Evolutionary conservation across 2,329 filamentous ascomycete species (phyloP), one percentile per base, ranked within the genome.

Genomic region (Botryotinia convoluta): DNA sequence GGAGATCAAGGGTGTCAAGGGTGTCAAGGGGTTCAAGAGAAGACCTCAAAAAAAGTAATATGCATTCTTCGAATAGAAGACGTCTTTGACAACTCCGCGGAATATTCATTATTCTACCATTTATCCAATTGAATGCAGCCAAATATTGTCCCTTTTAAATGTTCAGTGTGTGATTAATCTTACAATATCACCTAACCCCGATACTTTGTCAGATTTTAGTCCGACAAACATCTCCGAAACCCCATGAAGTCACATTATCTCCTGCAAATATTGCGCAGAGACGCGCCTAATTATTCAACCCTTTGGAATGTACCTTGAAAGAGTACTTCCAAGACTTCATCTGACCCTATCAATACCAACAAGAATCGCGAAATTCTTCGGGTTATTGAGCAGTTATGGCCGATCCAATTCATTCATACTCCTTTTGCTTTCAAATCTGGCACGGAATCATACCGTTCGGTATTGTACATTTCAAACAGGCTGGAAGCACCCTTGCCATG

Each of bases 181-280:
- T 54, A 67, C 32, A 54, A 67, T 14, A 67, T 67, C 64, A 54
- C 64, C 64, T 67, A 67, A 72, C 62, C 16, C 70, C 70, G 70
- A 72, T 59, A 35, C 12, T 45, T 60, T 39, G 62, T 72, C 70
- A 72, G 61, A 60, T 37, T 67, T 72, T 72, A 72, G 70, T 48
- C 37, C 45, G 37, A 72, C 8, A 60, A 37, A 72, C 70, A 72
- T 67, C 48, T 67, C 61, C 70, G 70, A 72, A 72, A 37, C 70
- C 61, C 70, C 61, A 35, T 72, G 12, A 65, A 65, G 48, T 44
- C 37, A 71, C 44, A 64, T 64, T 42, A 65, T 45, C 42, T 67
- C 44, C 44, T 54, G 32, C 22, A n/a, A 67, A 16, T n/a, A 12
- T 37, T 67, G 32, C 44, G 61, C 61, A 63, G 51, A 57, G n/a